phyloP scores from a whole-genome alignment of 345 rosid species.

The Linum tenue region DNA sequence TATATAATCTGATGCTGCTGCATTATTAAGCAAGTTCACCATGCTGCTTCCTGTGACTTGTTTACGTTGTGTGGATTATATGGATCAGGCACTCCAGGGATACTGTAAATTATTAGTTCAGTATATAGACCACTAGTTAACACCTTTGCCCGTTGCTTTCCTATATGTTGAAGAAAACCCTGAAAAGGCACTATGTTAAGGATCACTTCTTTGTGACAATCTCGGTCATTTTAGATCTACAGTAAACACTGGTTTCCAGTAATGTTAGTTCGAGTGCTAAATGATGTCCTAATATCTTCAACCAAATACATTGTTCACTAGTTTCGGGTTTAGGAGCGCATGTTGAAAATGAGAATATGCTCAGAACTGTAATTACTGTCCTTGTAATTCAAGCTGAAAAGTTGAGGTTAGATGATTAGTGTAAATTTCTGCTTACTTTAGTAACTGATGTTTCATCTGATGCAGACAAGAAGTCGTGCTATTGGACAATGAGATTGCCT shows the following conservation, averaged over 20 bases:
- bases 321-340: no score
- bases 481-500: conserved; percentile 57
- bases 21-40: background rate
- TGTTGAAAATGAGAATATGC: background rate
- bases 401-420: background rate
- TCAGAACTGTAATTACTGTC: background rate
- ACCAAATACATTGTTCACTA: no score
- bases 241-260: background rate
- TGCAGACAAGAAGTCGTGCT: conserved; percentile 49
- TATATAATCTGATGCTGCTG: background rate
- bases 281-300: background rate
- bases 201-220: background rate
- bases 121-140: background rate
- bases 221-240: background rate
- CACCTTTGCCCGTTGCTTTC: background rate
- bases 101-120: no score
- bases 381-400: background rate
- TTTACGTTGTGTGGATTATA: background rate
- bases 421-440: no score
- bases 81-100: background rate
- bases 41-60: background rate
- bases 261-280: no score
- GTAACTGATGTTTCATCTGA: background rate
- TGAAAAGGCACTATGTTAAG: background rate
- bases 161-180: background rate